Evolutionary conservation across 2,329 filamentous ascomycete species (phyloP), one percentile per base, ranked within the genome.

Genomic region (Penicillium sp.): DNA sequence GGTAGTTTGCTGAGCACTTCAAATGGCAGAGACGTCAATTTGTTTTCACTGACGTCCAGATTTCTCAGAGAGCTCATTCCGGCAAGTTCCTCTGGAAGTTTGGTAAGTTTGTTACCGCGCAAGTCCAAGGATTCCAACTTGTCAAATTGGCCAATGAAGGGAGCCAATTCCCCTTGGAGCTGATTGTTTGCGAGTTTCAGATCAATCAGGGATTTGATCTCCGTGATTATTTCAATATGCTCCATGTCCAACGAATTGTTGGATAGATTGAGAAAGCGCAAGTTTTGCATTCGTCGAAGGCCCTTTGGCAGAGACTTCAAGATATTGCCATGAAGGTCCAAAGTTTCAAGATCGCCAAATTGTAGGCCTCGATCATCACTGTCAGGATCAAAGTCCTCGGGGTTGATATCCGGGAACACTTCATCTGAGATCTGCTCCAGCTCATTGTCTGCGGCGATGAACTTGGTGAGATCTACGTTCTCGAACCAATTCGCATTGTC

Each of bases 391-490:
- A 85, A 71, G 16, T 83, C 78, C 39, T 82, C 75, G 9, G 80
- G 77, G 0, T 83, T 80, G 34, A 72, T 64, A 63, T 97, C 92
- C 0, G 93, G 92, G 63, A 97, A 97, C 16, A 92, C 79, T 2
- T 79, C 77, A 16, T 94, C 90, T 2, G 86, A 83, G 32, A 97
- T 79, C 31, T 80, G 79, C 65, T 90, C 86, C 45, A 99, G 74
- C 66, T 96, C 90, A 67, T 99, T 97, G 67, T 96, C 92, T 8
- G 93, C 92, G 5, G 90, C 92, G 60, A 94, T 85, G 47, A 97
- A 86, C 57, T 89, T 86, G 1, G 87, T 89, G 43, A 97, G 76
- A 68, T 97, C 93, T 10, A 97, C 91, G 55, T 89, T 88, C 72
- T 97, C 93, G 2, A 92, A 92, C 94, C 94, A 97, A 32, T 87